These are phyloP conservation scores for Chrysoporthe austroafricana DNA, from an alignment of 2,329 filamentous ascomycete species.

Conservation along the genomic window DNA sequence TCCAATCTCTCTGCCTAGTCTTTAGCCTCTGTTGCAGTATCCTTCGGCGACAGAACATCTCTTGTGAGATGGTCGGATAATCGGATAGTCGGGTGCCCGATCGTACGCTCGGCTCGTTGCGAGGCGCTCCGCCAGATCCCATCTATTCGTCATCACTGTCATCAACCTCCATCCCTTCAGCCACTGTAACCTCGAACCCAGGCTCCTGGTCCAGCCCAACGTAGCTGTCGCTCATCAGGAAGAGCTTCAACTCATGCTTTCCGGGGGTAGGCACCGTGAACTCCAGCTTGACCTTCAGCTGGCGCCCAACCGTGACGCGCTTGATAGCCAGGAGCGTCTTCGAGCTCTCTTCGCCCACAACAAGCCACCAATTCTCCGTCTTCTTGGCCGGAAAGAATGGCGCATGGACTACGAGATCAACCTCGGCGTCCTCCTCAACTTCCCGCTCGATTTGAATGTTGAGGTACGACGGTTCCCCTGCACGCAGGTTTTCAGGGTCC, in stretches of 20 bases:
- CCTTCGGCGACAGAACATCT: not conserved
- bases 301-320: conserved; percentile 81
- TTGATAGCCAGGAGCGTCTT: conserved; percentile 92
- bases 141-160: conserved; percentile 59
- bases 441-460: conserved; percentile 85
- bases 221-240: conserved; percentile 97
- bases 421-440: conserved; percentile 70
- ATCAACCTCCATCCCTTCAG: conserved; percentile 94
- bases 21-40: not conserved
- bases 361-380: conserved; percentile 98
- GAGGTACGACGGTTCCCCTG: conserved; percentile 80
- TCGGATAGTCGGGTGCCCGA: not conserved
- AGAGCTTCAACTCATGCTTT: conserved; percentile 85
- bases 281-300: conserved; percentile 80
- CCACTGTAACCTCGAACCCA: conserved; percentile 80
- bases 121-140: not conserved
- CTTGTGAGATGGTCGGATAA: not conserved
- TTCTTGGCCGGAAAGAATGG: conserved; percentile 93
- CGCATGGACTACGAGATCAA: conserved; percentile 85
- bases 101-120: conserved; percentile 6
- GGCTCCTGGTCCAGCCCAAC: conserved; percentile 96
- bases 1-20: not conserved
- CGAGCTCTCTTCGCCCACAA: conserved; percentile 89
- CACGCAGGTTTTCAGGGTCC: conserved; percentile 77
- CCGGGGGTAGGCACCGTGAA: conserved; percentile 85